Evolutionary conservation across 768 basidiomycete genomes (phyloP).

Genomic region (Boletus bicolor): DNA sequence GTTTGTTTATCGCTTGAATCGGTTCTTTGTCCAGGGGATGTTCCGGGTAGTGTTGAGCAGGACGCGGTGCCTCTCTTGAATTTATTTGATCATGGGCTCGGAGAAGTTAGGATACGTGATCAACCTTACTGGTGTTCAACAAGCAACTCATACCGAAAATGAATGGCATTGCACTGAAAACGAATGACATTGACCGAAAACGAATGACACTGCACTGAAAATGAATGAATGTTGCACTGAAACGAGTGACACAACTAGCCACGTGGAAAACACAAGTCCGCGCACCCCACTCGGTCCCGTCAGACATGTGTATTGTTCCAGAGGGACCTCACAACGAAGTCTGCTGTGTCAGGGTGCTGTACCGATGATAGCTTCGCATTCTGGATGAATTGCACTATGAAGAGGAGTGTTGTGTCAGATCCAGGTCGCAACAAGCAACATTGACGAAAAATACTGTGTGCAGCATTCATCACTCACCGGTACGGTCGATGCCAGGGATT

Average conservation of each 20-base stretch:
- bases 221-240: too few relatives aligned
- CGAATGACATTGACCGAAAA: too few relatives aligned
- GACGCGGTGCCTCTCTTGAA: neutral
- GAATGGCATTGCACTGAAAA: too few relatives aligned
- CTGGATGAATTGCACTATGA: slow-evolving; percentile 17
- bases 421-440: neutral
- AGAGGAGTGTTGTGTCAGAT: slow-evolving; percentile 12
- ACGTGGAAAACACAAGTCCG: too few relatives aligned
- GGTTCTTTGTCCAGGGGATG: neutral
- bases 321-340: slow-evolving; percentile 50
- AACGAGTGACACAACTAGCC: too few relatives aligned
- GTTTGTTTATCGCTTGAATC: neutral
- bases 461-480: slow-evolving; percentile 33
- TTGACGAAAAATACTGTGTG: neutral
- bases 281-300: neutral
- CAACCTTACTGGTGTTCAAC: neutral
- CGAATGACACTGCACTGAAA: too few relatives aligned
- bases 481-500: slow-evolving; percentile 51
- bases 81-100: neutral
- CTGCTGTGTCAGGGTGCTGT: slow-evolving; percentile 35
- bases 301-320: slow-evolving; percentile 50
- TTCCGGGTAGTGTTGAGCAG: neutral
- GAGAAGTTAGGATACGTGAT: neutral
- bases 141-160: too few relatives aligned
- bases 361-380: slow-evolving; percentile 40